phyloP scores from a whole-genome alignment of 148 eudicot genomes.

The Nepenthes mirabilis region DNA sequence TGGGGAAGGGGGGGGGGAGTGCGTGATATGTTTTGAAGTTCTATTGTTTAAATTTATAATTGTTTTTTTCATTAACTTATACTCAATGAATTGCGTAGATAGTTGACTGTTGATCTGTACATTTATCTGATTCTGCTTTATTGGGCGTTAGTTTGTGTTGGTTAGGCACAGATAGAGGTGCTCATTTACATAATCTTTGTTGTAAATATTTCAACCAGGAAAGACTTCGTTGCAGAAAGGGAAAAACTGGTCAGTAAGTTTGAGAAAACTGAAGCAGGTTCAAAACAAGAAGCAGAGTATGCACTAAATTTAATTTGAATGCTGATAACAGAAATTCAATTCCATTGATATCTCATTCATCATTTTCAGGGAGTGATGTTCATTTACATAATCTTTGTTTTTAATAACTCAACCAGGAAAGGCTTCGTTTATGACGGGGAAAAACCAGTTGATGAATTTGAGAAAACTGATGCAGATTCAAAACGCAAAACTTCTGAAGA shows the following conservation, averaged over 20 bases:
- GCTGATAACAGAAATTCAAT: neutral
- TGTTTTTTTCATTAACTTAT: too few species aligned
- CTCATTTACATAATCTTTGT: neutral
- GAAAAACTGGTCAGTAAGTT: slow-evolving; percentile 43
- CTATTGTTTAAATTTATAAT: too few species aligned
- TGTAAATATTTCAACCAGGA: slow-evolving; percentile 31
- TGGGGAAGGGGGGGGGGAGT: neutral
- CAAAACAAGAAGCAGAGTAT: slow-evolving; percentile 33
- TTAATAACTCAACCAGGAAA: slow-evolving; percentile 37
- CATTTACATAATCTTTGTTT: neutral
- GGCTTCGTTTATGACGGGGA: slow-evolving; percentile 74
- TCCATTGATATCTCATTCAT: neutral
- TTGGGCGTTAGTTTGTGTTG: too few species aligned
- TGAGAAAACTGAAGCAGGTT: slow-evolving; percentile 25
- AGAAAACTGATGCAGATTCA: slow-evolving; percentile 21
- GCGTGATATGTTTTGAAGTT: neutral
- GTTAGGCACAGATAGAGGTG: neutral
- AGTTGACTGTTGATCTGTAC: too few species aligned
- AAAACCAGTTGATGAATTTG: slow-evolving; percentile 42
- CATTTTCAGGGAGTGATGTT: neutral
- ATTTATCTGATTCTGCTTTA: too few species aligned
- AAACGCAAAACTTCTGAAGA: slow-evolving; percentile 34
- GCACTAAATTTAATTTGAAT: neutral
- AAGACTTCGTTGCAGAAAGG: slow-evolving; percentile 75
- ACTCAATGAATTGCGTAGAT: too few species aligned